phyloP scores from a whole-genome alignment of 306 rosid genomes.

The Luffa aegyptiaca region DNA sequence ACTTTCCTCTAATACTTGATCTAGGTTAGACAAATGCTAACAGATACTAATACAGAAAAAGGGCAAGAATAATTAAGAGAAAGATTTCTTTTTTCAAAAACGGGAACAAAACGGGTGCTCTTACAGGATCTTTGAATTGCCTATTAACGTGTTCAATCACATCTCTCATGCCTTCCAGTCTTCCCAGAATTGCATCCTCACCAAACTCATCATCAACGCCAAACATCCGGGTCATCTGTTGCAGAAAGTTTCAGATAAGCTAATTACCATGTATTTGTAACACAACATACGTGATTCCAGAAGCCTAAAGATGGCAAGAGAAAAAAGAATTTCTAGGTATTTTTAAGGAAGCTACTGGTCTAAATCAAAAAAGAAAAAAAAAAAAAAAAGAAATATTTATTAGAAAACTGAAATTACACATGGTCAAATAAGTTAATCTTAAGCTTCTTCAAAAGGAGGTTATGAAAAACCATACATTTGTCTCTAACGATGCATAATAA shows the following conservation, averaged over 20 bases:
- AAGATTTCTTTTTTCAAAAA: not conserved
- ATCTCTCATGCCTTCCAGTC: conserved; percentile 92
- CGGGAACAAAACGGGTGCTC: not conserved
- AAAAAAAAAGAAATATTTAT: too few species aligned
- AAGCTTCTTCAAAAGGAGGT: not conserved
- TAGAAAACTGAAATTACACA: not conserved
- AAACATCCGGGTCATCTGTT: conserved; percentile 82
- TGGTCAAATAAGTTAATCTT: not conserved
- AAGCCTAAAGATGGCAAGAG: not conserved
- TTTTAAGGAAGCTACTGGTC: not conserved
- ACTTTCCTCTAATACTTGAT: not conserved
- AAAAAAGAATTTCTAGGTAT: not conserved
- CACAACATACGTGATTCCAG: not conserved
- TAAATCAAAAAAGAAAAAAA: not conserved
- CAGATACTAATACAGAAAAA: not conserved
- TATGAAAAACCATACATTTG: not conserved
- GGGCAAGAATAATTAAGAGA: not conserved
- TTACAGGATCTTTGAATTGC: conserved; percentile 97
- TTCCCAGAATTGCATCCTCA: conserved; percentile 90
- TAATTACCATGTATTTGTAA: not conserved
- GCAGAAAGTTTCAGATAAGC: not conserved
- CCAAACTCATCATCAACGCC: conserved; percentile 93
- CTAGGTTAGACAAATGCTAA: not conserved
- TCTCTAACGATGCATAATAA: not conserved
- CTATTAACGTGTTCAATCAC: conserved; percentile 86